phyloP scores from a whole-genome alignment of 1,284 basidiomycete genomes.

The Papiliotrema flavescens region DNA sequence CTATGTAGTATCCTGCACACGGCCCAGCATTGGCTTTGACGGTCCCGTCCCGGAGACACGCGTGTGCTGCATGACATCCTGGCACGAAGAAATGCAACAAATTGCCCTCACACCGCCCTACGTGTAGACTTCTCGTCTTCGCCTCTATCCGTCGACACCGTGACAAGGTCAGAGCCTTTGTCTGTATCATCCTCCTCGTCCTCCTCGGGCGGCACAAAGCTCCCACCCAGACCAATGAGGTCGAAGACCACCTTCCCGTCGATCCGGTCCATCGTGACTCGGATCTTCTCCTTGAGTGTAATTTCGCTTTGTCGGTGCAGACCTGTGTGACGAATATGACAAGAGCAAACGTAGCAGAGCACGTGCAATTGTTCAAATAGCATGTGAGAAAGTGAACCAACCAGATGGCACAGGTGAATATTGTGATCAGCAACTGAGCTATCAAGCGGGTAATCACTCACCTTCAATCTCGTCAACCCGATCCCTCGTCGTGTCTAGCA shows the following conservation, averaged over 20 bases:
- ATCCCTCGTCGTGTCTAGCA: constrained; percentile 64
- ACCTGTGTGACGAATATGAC: constrained; percentile 17
- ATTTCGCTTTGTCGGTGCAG: constrained; percentile 48
- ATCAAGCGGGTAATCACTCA: constrained; percentile 9
- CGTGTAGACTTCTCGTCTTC: too few species aligned
- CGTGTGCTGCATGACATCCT: too few species aligned
- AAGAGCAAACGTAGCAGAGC: too few species aligned
- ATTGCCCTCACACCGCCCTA: too few species aligned
- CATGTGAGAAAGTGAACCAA: too few species aligned
- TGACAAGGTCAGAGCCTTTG: background rate
- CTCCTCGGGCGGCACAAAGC: constrained; percentile 43
- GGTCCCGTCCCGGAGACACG: too few species aligned
- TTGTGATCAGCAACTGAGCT: background rate
- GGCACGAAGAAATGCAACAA: too few species aligned
- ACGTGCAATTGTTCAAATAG: too few species aligned
- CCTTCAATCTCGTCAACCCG: constrained; percentile 61
- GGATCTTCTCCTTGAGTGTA: constrained; percentile 48
- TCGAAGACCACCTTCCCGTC: constrained; percentile 32
- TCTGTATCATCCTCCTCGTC: constrained; percentile 26
- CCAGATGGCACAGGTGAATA: too few species aligned
- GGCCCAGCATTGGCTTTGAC: too few species aligned
- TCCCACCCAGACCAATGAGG: constrained; percentile 43
- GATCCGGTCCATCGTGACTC: constrained; percentile 30
- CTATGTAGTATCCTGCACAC: too few species aligned
- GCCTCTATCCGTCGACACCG: too few species aligned